phyloP scores from a whole-genome alignment of 768 basidiomycete species.

The Pleurotus cornucopiae region DNA sequence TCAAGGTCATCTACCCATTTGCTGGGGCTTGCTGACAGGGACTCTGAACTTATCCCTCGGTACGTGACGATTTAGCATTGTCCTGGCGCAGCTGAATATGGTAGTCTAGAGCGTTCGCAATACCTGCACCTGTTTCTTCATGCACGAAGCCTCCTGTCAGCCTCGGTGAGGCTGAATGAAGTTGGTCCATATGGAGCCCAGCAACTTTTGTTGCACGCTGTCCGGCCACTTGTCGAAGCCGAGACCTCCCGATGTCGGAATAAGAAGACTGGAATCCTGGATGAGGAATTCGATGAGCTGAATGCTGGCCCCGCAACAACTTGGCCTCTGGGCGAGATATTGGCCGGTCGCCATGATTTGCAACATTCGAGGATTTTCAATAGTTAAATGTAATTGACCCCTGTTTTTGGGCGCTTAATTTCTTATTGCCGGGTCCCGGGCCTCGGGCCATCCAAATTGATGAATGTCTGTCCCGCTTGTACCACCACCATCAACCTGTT shows the following conservation, averaged over 20 bases:
- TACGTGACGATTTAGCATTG: slow-evolving; percentile 23
- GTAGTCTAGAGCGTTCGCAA: slow-evolving; percentile 70
- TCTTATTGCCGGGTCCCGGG: background rate
- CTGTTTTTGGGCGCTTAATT: background rate
- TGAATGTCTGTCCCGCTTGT: too few species aligned
- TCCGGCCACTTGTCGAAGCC: slow-evolving; percentile 60
- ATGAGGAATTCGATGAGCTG: slow-evolving; percentile 32
- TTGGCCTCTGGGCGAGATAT: slow-evolving; percentile 94
- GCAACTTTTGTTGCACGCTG: slow-evolving; percentile 73
- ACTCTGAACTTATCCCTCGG: slow-evolving; percentile 72
- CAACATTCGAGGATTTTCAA: slow-evolving; percentile 98
- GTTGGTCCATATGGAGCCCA: slow-evolving; percentile 93
- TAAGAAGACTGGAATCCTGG: slow-evolving; percentile 44
- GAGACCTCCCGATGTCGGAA: slow-evolving; percentile 42
- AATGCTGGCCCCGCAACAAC: slow-evolving; percentile 75
- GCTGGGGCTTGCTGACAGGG: slow-evolving; percentile 85
- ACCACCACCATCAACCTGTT: too few species aligned
- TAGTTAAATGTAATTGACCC: slow-evolving; percentile 38
- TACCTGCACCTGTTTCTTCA: slow-evolving; percentile 93
- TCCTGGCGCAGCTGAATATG: background rate
- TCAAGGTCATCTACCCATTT: slow-evolving; percentile 82
- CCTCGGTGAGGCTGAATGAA: slow-evolving; percentile 86
- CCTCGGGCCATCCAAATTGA: background rate
- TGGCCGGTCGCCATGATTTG: slow-evolving; percentile 85
- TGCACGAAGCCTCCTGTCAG: slow-evolving; percentile 84